Base-by-base conservation (phyloP, 108 stramenopile genomes). In the Conticribra weissflogii region DNA sequence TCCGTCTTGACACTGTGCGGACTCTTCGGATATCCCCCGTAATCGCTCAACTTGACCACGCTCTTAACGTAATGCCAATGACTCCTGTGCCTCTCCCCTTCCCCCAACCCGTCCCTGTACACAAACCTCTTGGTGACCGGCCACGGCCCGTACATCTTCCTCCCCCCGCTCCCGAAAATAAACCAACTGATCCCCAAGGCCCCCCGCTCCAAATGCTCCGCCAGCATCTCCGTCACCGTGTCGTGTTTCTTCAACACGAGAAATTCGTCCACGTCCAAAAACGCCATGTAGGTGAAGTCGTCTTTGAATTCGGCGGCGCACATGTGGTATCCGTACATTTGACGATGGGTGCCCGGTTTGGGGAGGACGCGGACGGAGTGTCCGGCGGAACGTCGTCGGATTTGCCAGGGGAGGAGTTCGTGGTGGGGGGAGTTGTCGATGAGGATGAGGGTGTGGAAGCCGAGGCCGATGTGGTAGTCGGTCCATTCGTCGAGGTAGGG, bases 401-500 rank as follows among this genome's bases (percentile, higher is more conserved):
- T 46, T 25, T 63, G 47, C 84, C 84, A 85, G 1, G 47, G 22
- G 18, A 74, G 27, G 31, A 86, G 54, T 49, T 80, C 78, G 53
- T 74, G 78, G n/a, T 82, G 63, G 0, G 66, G 54, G 1, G 81
- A 79, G 56, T 86, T 86, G 66, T 86, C 86, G 64, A 75, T 72
- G 34, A 86, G 27, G 47, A 79, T 82, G 22, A 86, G 79, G 2
- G 69, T 21, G 17, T 81, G 74, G 63, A 86, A 86, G 18, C 89
- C 89, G 15, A 88, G 57, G 1, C 49, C 67, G 29, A 78, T 33
- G 58, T 91, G 61, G 59, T 87, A 91, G 27, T 88, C 72, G 12
- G 86, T 47, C 86, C 86, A 91, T 52, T 91, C 89, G 53, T 87
- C 83, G 31, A 91, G 27, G 46, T 88, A 91, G 2, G 54, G 17